Evolutionary conservation across 805 yeast genomes (phyloP).

Genomic region (Candida peoriensis): DNA sequence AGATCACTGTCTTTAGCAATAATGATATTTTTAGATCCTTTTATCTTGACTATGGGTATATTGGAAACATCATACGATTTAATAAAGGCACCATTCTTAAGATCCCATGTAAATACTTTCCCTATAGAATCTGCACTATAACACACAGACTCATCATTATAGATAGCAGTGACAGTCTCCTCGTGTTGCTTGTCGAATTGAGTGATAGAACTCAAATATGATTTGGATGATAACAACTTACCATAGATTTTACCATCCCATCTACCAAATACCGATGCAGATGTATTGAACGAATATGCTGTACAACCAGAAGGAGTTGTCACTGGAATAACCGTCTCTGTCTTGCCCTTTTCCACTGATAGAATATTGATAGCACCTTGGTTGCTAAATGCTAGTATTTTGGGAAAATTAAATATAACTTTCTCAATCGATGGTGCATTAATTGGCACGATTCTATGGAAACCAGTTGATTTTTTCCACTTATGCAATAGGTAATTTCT

Average conservation of each 20-base stretch:
- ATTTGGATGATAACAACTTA: slow-evolving; percentile 13
- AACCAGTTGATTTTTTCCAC: slow-evolving; percentile 16
- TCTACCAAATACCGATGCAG: slow-evolving; percentile 16
- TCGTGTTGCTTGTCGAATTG: slow-evolving; percentile 8
- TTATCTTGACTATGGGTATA: slow-evolving; percentile 5
- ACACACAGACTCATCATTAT: slow-evolving; percentile 12
- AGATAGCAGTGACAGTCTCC: slow-evolving; percentile 9
- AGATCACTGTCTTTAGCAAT: slow-evolving; percentile 7
- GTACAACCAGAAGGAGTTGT: slow-evolving; percentile 17
- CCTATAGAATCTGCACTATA: slow-evolving; percentile 22
- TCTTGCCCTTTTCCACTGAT: slow-evolving; percentile 11
- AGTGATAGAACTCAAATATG: slow-evolving; percentile 11
- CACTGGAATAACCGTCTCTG: slow-evolving; percentile 16
- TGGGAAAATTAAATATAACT: slow-evolving; percentile 15
- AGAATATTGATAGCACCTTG: slow-evolving; percentile 14
- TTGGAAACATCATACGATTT: slow-evolving; percentile 6
- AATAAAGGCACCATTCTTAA: slow-evolving; percentile 8
- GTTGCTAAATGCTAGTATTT: slow-evolving; percentile 11
- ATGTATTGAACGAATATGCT: slow-evolving; percentile 9
- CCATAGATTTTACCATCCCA: slow-evolving; percentile 14
- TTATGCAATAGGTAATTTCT: slow-evolving; percentile 21
- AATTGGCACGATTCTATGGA: slow-evolving; percentile 7
- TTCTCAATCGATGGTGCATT: slow-evolving; percentile 7
- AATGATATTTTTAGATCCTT: slow-evolving; percentile 8
- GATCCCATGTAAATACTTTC: slow-evolving; percentile 12